phyloP scores from a whole-genome alignment of 2,329 filamentous ascomycete genomes.

The Ceratocystis smalleyi region DNA sequence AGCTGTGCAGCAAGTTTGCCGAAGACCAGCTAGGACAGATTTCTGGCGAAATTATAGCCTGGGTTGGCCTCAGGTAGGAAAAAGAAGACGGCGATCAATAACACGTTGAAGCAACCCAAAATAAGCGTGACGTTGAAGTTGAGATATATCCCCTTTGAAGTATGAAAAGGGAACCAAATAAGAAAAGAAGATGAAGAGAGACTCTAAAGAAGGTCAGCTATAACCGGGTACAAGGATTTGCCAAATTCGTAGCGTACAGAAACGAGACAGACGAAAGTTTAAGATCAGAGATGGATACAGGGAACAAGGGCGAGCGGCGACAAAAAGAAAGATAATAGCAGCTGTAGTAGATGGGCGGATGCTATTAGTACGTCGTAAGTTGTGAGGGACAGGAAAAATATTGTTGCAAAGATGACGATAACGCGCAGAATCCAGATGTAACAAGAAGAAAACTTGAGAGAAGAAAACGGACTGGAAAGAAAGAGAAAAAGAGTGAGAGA shows the following conservation, averaged over 20 bases:
- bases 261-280: background rate
- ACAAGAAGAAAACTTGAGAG: background rate
- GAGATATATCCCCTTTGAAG: background rate
- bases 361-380: background rate
- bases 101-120: background rate
- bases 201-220: background rate
- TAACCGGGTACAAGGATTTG: constrained; percentile 3
- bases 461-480: background rate
- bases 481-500: constrained; percentile 9
- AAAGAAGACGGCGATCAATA: background rate
- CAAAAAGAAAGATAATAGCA: background rate
- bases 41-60: background rate
- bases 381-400: background rate
- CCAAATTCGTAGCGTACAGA: background rate
- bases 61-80: background rate
- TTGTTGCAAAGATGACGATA: background rate
- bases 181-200: background rate
- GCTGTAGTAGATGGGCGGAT: background rate
- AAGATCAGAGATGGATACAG: constrained; percentile 2
- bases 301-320: background rate
- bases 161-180: background rate
- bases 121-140: background rate
- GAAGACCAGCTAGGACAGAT: background rate
- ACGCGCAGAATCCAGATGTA: background rate
- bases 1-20: background rate